Evolutionary conservation across 169 alveolate genomes (phyloP).

Genomic region (Condylostoma magnum): DNA sequence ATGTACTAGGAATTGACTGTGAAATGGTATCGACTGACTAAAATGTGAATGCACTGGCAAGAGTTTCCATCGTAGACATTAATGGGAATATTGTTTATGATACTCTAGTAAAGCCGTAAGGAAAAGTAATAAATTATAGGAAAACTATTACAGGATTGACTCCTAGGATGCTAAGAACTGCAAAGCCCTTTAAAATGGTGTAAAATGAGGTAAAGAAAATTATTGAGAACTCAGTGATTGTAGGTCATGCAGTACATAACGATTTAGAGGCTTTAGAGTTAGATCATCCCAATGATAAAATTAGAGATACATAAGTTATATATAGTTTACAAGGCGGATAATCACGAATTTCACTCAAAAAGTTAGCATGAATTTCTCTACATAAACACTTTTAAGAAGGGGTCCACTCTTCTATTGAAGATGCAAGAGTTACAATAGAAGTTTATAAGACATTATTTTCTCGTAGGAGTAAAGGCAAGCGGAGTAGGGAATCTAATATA

Average conservation of each 20-base stretch:
- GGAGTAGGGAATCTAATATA: too few relatives aligned
- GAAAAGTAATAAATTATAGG: slow-evolving; percentile 42
- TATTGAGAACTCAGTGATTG: slow-evolving; percentile 21
- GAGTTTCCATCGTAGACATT: slow-evolving; percentile 47
- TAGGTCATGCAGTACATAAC: slow-evolving; percentile 32
- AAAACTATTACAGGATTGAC: slow-evolving; percentile 49
- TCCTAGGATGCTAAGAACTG: slow-evolving; percentile 37
- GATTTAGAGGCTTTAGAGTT: slow-evolving; percentile 31
- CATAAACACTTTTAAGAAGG: slow-evolving; percentile 25
- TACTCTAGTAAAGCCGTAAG: slow-evolving; percentile 38
- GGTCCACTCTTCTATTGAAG: slow-evolving; percentile 33
- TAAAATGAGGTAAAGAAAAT: slow-evolving; percentile 20
- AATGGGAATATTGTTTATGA: slow-evolving; percentile 46
- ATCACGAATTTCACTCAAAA: neutral
- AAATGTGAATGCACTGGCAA: slow-evolving; percentile 33
- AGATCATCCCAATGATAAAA: neutral
- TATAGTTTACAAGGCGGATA: neutral
- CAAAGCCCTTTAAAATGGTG: slow-evolving; percentile 34
- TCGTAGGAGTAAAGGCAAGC: too few relatives aligned
- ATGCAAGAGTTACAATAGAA: slow-evolving; percentile 30
- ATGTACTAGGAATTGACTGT: too few relatives aligned
- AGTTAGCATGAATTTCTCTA: neutral
- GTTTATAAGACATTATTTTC: slow-evolving; percentile 17
- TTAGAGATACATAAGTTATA: slow-evolving; percentile 27
- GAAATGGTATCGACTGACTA: slow-evolving; percentile 38